Base-by-base conservation (phyloP, 2,329 filamentous ascomycete genomes). In the Trichophyton equinum region DNA sequence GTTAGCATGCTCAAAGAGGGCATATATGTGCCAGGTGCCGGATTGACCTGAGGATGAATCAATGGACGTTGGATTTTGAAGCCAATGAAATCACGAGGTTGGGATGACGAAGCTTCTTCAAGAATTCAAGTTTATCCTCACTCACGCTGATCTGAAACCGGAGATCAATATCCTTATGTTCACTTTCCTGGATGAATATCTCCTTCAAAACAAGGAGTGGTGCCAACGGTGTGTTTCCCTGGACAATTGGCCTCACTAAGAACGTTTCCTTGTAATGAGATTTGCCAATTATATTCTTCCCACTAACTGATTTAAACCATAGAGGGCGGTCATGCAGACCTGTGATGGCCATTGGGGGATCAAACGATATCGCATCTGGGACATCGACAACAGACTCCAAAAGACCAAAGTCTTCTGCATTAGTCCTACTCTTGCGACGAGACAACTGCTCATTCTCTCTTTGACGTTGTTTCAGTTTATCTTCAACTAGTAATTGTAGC, bases 51-150 rank as follows among this genome's bases (percentile, higher is more conserved):
- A 74, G 44, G 75, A 70, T 15, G 76, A 68, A 60, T 67, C 66
- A 55, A 73, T 57, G 68, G 64, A 61, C 81, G 77, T 68, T 87
- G 80, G 63, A 96, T 87, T 67, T 88, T 90, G 75, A 91, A 95
- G 63, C 91, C 90, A 61, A 95, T 78, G 42, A 97, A 79, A 57
- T 88, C 49, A 94, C 81, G 11, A 97, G 76, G 68, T 91, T 89
- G 25, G 83, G 81, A 70, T 96, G 90, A 3, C 83, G 82, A 44
- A 94, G 76, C 65, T 82, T 83, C 71, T 89, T 94, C 58, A 95
- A 76, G 8, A 82, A 79, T 65, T 92, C 88, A 40, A 99, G 79
- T 62, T 87, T 82, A 46, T 82, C 82, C 72, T 96, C 91, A 25
- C 95, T 81, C 6, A 81, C 80, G 68, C 90, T 86, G 58, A 96